Conservation (phyloP, 495 filamentous ascomycete species). For the Penicillium waksmanii region DNA sequence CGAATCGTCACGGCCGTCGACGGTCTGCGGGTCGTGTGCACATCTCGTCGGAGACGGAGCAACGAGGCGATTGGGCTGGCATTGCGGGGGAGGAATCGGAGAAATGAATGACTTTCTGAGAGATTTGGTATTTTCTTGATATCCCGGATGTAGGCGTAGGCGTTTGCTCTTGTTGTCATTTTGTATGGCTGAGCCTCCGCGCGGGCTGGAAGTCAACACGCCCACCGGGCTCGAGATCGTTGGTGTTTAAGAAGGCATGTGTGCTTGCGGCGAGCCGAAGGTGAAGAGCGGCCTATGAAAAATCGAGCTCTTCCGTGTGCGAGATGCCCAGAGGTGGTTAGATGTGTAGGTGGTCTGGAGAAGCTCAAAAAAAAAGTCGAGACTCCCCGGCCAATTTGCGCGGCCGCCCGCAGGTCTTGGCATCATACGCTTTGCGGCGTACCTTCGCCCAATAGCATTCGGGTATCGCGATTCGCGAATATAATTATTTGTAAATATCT, state of each 20-base stretch:
- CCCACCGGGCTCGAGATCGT: background rate
- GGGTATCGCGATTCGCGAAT: background rate
- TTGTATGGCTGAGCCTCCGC: constrained; percentile 9
- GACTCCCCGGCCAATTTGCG: background rate
- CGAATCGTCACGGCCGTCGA: background rate
- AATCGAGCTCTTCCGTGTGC: background rate
- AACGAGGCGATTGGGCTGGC: background rate
- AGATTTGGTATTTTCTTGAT: constrained; percentile 3
- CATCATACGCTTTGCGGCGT: background rate
- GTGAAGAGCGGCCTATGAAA: background rate
- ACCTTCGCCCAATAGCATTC: background rate
- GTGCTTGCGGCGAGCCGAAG: background rate
- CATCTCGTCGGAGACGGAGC: constrained; percentile 3
- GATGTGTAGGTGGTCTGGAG: background rate
- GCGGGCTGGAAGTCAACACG: constrained; percentile 1
- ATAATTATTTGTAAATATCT: background rate
- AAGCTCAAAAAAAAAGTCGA: background rate
- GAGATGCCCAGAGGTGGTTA: background rate
- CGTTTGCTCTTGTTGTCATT: constrained; percentile 17
- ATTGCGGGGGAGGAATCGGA: background rate
- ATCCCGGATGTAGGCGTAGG: constrained; percentile 10
- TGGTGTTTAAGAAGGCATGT: background rate
- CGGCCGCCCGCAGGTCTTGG: background rate
- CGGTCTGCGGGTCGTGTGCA: constrained; percentile 11
- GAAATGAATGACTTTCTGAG: background rate